Percentiles rank a stretch among this genome's conserved stretches.
phyloP scores from a whole-genome alignment of 2,329 filamentous ascomycete species.

The Apiospora pterosperma region DNA sequence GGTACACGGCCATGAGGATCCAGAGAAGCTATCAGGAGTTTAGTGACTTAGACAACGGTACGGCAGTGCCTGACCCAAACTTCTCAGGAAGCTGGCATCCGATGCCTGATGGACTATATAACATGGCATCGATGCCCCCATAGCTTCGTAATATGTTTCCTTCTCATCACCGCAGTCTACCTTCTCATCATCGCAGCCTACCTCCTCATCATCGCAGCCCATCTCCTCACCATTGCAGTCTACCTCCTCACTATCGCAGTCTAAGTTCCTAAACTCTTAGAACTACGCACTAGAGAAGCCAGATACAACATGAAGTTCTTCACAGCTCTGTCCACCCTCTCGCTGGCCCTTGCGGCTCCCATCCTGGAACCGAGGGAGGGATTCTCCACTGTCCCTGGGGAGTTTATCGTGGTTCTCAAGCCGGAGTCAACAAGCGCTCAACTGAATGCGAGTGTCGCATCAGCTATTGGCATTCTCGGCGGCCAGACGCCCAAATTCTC shows the following conservation, averaged over 20 bases:
- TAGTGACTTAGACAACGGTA: background rate
- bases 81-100: background rate
- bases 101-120: background rate
- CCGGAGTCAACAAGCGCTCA: conserved; percentile 13
- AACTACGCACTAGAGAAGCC: background rate
- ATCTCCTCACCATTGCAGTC: too few relatives aligned
- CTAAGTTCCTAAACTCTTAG: background rate
- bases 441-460: conserved; percentile 6
- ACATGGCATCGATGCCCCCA: background rate
- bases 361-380: conserved; percentile 16
- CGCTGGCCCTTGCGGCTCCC: conserved; percentile 20
- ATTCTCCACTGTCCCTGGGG: conserved; percentile 17
- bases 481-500: conserved; percentile 17
- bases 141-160: background rate
- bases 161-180: background rate
- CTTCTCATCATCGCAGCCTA: too few relatives aligned
- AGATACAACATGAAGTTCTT: conserved; percentile 19
- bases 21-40: background rate
- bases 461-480: conserved; percentile 7
- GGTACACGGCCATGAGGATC: background rate
- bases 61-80: background rate
- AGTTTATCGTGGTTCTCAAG: conserved; percentile 27
- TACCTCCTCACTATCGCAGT: background rate
- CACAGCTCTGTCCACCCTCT: conserved; percentile 13
- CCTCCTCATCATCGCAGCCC: too few relatives aligned